Conservation (phyloP, 176 grass and related monocot species). For the Triticum monococcum region DNA sequence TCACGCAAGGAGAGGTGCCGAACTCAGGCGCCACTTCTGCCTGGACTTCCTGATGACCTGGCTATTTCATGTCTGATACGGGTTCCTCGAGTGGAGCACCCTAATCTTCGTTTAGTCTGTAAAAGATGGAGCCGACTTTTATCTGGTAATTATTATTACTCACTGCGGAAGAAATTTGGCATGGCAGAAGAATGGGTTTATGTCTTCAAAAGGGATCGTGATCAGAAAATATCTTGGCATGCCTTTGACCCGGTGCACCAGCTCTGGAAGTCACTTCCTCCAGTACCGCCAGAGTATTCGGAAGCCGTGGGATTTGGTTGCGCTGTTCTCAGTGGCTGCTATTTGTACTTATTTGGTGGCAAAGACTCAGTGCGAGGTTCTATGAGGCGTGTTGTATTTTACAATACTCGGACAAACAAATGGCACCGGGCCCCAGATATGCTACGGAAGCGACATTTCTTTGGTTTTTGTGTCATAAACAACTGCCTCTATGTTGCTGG, state of each 20-base stretch:
- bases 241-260: slow-evolving; percentile 83
- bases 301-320: slow-evolving; percentile 80
- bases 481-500: slow-evolving; percentile 93
- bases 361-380: slow-evolving; percentile 73
- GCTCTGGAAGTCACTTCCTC: slow-evolving; percentile 82
- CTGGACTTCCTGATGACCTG: slow-evolving; percentile 92
- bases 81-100: slow-evolving; percentile 63
- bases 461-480: slow-evolving; percentile 83
- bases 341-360: slow-evolving; percentile 89
- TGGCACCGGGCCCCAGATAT: slow-evolving; percentile 92
- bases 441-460: slow-evolving; percentile 81
- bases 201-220: slow-evolving; percentile 75
- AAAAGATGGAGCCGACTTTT: slow-evolving; percentile 78
- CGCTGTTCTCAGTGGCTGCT: slow-evolving; percentile 76
- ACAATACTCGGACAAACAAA: slow-evolving; percentile 87
- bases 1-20: slow-evolving; percentile 63
- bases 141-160: slow-evolving; percentile 87
- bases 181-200: slow-evolving; percentile 93
- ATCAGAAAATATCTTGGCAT: slow-evolving; percentile 85
- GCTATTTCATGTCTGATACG: slow-evolving; percentile 86
- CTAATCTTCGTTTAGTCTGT: slow-evolving; percentile 68
- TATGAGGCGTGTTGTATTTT: slow-evolving; percentile 91
- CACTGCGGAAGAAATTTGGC: slow-evolving; percentile 67
- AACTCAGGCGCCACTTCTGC: slow-evolving; percentile 64
- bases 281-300: slow-evolving; percentile 75